These are phyloP conservation scores for Penicillium thymicola DNA, from an alignment of 2,329 filamentous ascomycete species.

Conservation along the genomic window DNA sequence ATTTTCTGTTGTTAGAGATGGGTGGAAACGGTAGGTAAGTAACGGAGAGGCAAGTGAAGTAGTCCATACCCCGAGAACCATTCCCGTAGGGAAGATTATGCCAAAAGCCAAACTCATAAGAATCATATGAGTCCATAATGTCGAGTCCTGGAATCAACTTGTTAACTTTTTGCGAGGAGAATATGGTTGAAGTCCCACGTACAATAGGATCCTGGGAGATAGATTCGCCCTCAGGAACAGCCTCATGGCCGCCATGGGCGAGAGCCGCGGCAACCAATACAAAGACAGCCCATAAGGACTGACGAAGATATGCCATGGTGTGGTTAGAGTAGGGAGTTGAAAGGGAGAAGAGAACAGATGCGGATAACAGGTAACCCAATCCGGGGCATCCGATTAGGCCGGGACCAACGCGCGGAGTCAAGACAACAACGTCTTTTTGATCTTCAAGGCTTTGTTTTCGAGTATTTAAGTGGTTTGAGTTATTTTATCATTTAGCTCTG, in stretches of 20 bases:
- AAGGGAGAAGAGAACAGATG: slow-evolving; percentile 11
- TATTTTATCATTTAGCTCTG: background rate
- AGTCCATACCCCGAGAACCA: slow-evolving; percentile 79
- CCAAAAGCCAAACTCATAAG: slow-evolving; percentile 85
- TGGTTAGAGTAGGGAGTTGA: background rate
- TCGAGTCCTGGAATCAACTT: slow-evolving; percentile 59
- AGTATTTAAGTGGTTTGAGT: background rate
- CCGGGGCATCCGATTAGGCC: slow-evolving; percentile 22
- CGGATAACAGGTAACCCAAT: slow-evolving; percentile 16
- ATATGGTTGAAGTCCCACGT: slow-evolving; percentile 34
- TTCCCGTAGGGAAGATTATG: slow-evolving; percentile 86
- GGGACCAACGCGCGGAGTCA: background rate
- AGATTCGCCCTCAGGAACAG: slow-evolving; percentile 65
- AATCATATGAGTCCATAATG: slow-evolving; percentile 91
- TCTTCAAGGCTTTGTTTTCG: background rate
- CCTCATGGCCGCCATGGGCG: slow-evolving; percentile 54
- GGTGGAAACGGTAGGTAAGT: background rate
- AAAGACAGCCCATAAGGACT: slow-evolving; percentile 25
- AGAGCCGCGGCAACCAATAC: slow-evolving; percentile 28
- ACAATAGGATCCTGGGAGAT: slow-evolving; percentile 73
- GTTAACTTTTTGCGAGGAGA: background rate
- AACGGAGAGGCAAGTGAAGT: background rate
- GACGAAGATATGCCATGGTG: slow-evolving; percentile 18
- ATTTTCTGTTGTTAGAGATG: slow-evolving; percentile 10
- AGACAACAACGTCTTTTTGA: background rate